These are phyloP conservation scores for Cytospora piceicola DNA, from an alignment of 2,329 filamentous ascomycete species.

Conservation along the genomic window DNA sequence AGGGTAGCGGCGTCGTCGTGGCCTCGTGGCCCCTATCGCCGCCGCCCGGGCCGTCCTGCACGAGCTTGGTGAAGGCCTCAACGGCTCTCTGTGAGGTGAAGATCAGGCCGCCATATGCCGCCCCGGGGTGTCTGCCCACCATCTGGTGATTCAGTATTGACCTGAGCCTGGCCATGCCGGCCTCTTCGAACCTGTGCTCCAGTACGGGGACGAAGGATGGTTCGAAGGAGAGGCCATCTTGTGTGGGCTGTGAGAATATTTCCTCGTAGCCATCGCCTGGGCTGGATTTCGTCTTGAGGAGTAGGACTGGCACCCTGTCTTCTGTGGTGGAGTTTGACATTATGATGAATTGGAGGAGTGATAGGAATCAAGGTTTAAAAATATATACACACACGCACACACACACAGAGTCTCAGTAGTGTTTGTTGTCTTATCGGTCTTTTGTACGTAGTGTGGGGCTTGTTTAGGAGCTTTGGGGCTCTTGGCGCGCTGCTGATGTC, in stretches of 20 bases:
- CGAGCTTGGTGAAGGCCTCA: conserved; percentile 71
- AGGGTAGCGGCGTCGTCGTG: conserved; percentile 35
- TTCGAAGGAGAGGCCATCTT: conserved; percentile 52
- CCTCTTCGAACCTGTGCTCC: conserved; percentile 68
- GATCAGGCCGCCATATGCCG: conserved; percentile 73
- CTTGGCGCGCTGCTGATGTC: conserved; percentile 25
- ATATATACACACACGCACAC: too few species aligned
- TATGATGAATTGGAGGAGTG: background rate
- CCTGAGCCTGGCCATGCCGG: conserved; percentile 59
- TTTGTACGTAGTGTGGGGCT: background rate
- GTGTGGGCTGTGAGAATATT: conserved; percentile 55
- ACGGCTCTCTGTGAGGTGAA: conserved; percentile 86
- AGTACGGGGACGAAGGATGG: conserved; percentile 78
- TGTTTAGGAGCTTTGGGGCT: background rate
- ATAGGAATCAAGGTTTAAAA: background rate
- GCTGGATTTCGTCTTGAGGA: conserved; percentile 77
- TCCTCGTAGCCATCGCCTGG: conserved; percentile 75
- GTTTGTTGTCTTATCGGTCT: too few species aligned
- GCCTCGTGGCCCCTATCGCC: conserved; percentile 20
- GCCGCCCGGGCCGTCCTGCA: conserved; percentile 56
- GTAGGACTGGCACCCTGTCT: conserved; percentile 59
- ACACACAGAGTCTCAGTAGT: too few species aligned
- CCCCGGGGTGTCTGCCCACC: conserved; percentile 45
- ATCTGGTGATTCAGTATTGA: conserved; percentile 49
- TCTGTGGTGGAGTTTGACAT: conserved; percentile 24